Evolutionary conservation across 768 basidiomycete species (phyloP).

Genomic region (Rhodotorula toruloides): DNA sequence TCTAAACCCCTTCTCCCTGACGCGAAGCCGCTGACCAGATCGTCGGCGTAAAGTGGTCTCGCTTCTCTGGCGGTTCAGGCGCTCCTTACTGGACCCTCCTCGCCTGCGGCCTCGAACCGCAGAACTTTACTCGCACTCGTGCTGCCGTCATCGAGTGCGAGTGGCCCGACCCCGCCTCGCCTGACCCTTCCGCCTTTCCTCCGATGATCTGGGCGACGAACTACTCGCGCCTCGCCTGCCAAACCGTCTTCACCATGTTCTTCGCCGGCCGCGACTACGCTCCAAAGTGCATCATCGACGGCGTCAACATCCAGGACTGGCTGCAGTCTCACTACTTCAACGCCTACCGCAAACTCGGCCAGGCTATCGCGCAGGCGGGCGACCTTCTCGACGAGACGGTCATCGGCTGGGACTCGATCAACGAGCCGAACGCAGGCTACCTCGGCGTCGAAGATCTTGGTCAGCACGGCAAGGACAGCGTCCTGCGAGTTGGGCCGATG

Average conservation of each 20-base stretch:
- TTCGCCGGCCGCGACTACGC: conserved; percentile 85
- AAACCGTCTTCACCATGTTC: conserved; percentile 91
- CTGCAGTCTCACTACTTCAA: conserved; percentile 43
- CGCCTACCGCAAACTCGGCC: conserved; percentile 39
- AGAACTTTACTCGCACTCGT: conserved; percentile 76
- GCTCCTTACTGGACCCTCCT: conserved; percentile 89
- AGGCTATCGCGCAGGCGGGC: conserved; percentile 55
- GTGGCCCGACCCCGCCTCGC: conserved; percentile 61
- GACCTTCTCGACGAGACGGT: conserved; percentile 77
- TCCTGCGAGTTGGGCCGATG: conserved; percentile 75
- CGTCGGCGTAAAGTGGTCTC: conserved; percentile 67
- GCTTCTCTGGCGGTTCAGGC: conserved; percentile 88
- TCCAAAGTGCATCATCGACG: conserved; percentile 83
- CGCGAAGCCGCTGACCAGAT: neutral
- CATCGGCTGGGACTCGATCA: conserved; percentile 94
- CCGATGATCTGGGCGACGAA: conserved; percentile 98
- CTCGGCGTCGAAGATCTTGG: conserved; percentile 66
- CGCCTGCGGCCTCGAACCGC: conserved; percentile 84
- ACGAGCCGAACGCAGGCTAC: conserved; percentile 87
- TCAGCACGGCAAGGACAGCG: conserved; percentile 61
- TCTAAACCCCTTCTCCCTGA: conserved; percentile 30
- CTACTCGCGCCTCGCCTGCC: conserved; percentile 77
- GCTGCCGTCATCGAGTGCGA: conserved; percentile 83
- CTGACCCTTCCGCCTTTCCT: conserved; percentile 70
- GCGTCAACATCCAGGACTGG: conserved; percentile 69